phyloP scores from a whole-genome alignment of 495 filamentous ascomycete species.

The Hypoxylon trugodes region DNA sequence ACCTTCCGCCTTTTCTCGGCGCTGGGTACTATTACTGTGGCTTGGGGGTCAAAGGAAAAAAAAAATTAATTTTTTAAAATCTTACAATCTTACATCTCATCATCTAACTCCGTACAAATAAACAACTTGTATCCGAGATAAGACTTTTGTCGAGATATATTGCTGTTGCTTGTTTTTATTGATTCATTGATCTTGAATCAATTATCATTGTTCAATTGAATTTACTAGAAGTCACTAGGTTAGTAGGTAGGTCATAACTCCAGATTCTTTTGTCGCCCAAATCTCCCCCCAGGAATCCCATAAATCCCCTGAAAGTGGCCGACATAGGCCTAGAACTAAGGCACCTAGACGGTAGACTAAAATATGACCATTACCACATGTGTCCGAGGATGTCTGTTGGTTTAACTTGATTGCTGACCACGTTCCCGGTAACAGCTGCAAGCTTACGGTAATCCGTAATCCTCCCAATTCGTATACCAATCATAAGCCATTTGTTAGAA shows the following conservation, averaged over 20 bases:
- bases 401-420: conserved; percentile 26
- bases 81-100: not conserved
- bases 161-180: no score
- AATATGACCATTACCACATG: conserved; percentile 28
- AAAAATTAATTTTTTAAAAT: not conserved
- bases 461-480: conserved; percentile 34
- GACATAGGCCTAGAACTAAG: conserved; percentile 9
- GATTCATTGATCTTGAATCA: no score
- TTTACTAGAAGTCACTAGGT: no score
- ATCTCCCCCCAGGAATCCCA: no score
- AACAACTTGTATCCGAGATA: no score
- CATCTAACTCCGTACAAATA: conserved; percentile 18
- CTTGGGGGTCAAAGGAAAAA: conserved; percentile 2
- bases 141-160: no score
- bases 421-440: conserved; percentile 18
- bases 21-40: conserved; percentile 7
- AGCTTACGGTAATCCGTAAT: conserved; percentile 27
- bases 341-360: no score
- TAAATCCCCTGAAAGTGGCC: conserved; percentile 3
- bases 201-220: no score
- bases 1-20: not conserved
- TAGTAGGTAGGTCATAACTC: no score
- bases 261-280: no score
- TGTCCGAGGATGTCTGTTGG: conserved; percentile 28
- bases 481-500: conserved; percentile 15